Percentiles rank a stretch among this genome's conserved stretches.
phyloP scores from a whole-genome alignment of 192 early-diverging fungal species.

The Coemansia sp. region DNA sequence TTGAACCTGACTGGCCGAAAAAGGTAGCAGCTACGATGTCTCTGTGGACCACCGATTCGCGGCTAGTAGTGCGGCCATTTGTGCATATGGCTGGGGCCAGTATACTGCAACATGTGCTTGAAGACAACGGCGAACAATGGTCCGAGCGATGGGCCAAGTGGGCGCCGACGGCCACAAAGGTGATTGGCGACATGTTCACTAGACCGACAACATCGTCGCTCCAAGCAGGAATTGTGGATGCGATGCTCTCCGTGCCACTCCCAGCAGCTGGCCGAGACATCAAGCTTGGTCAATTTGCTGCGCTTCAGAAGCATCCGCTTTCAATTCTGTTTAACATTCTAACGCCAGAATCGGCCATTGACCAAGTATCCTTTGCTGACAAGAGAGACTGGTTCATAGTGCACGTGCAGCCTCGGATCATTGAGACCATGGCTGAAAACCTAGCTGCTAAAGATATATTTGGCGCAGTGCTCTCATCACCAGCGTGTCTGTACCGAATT shows the following conservation, averaged over 20 bases:
- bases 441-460: conserved; percentile 20
- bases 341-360: conserved; percentile 5
- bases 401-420: conserved; percentile 22
- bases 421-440: conserved; percentile 15
- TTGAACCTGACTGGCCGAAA: conserved; percentile 39
- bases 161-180: conserved; percentile 10
- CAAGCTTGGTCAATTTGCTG: not conserved
- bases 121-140: conserved; percentile 28
- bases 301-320: conserved; percentile 22
- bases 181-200: conserved; percentile 15
- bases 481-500: conserved; percentile 18
- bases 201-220: not conserved
- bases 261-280: not conserved
- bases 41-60: conserved; percentile 27
- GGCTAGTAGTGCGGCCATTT: conserved; percentile 13
- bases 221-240: conserved; percentile 23
- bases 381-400: conserved; percentile 42
- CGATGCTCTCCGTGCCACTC: conserved; percentile 29
- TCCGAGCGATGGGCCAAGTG: conserved; percentile 31
- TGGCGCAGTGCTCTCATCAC: conserved; percentile 26
- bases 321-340: conserved; percentile 18
- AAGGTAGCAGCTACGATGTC: conserved; percentile 17
- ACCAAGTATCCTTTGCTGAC: conserved; percentile 35
- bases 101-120: conserved; percentile 14
- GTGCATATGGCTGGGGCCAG: conserved; percentile 1